Conservation (phyloP, 2,329 filamentous ascomycete genomes). For the Colletotrichum salicis region DNA sequence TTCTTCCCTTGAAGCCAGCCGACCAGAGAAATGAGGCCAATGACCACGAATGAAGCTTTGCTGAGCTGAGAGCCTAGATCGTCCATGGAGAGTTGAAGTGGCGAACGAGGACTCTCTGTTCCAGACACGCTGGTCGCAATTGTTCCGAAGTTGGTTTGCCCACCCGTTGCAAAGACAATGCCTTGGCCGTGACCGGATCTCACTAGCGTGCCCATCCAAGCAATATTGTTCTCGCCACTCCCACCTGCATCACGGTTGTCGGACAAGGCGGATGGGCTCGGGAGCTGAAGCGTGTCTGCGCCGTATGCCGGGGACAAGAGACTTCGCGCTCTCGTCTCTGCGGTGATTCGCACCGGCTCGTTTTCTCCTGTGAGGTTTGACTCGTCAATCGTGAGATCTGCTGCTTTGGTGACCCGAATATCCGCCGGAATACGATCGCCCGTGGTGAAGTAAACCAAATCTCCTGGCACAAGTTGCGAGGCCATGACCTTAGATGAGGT, state of each 20-base stretch:
- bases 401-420: slow-evolving; percentile 89
- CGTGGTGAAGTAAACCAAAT: slow-evolving; percentile 92
- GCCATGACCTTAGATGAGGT: slow-evolving; percentile 88
- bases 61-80: slow-evolving; percentile 95
- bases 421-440: slow-evolving; percentile 97
- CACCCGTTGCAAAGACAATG: slow-evolving; percentile 95
- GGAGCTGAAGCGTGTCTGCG: slow-evolving; percentile 42
- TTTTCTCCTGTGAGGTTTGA: slow-evolving; percentile 98
- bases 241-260: slow-evolving; percentile 72
- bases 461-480: slow-evolving; percentile 86
- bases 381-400: slow-evolving; percentile 92
- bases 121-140: slow-evolving; percentile 94
- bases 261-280: slow-evolving; percentile 58
- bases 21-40: slow-evolving; percentile 90
- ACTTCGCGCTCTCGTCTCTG: slow-evolving; percentile 63
- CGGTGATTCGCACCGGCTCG: slow-evolving; percentile 84
- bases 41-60: slow-evolving; percentile 95
- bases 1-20: slow-evolving; percentile 91
- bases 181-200: slow-evolving; percentile 95
- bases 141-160: slow-evolving; percentile 92
- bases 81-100: slow-evolving; percentile 96
- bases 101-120: slow-evolving; percentile 94
- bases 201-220: slow-evolving; percentile 97
- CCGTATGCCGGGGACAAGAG: slow-evolving; percentile 45
- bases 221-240: slow-evolving; percentile 87